A percentile compares a stretch with the other conserved stretches of the same genome.
Evolutionary conservation across 2,329 filamentous ascomycete species (phyloP).

Genomic region (Leptoxyphium fumago): DNA sequence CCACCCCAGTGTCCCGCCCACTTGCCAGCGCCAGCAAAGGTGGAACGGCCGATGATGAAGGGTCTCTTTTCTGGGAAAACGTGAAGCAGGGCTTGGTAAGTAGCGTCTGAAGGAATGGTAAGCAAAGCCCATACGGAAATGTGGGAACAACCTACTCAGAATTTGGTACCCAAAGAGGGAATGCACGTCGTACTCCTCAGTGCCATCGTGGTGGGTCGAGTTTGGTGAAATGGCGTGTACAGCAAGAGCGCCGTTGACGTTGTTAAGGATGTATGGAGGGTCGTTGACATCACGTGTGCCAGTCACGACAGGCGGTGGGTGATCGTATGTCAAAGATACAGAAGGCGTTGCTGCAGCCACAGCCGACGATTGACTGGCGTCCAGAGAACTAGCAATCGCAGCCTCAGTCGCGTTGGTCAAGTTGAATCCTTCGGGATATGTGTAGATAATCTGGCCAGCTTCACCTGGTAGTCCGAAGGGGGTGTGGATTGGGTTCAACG

Average conservation of each 20-base stretch:
- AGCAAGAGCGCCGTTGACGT: constrained; percentile 36
- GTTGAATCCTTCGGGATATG: constrained; percentile 35
- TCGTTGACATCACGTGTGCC: constrained; percentile 43
- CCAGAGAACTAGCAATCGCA: constrained; percentile 40
- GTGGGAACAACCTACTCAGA: background rate
- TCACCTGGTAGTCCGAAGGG: constrained; percentile 36
- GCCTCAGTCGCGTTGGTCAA: constrained; percentile 54
- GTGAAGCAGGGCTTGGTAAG: constrained; percentile 49
- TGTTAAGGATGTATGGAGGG: constrained; percentile 51
- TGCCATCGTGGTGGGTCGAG: constrained; percentile 51
- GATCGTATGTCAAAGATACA: background rate
- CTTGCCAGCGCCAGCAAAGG: constrained; percentile 55
- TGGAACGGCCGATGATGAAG: constrained; percentile 60
- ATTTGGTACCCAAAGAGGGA: constrained; percentile 34
- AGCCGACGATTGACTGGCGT: constrained; percentile 33
- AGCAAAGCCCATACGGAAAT: constrained; percentile 18
- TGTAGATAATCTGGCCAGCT: constrained; percentile 40
- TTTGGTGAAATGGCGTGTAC: constrained; percentile 47
- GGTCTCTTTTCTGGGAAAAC: constrained; percentile 51
- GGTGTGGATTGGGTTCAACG: constrained; percentile 53
- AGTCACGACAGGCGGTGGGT: background rate
- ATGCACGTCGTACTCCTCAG: constrained; percentile 59
- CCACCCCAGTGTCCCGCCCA: constrained; percentile 47
- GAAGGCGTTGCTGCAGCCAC: constrained; percentile 15
- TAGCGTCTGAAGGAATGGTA: constrained; percentile 37